phyloP scores from a whole-genome alignment of 192 early-diverging fungal species.

The Podochytrium sp. region DNA sequence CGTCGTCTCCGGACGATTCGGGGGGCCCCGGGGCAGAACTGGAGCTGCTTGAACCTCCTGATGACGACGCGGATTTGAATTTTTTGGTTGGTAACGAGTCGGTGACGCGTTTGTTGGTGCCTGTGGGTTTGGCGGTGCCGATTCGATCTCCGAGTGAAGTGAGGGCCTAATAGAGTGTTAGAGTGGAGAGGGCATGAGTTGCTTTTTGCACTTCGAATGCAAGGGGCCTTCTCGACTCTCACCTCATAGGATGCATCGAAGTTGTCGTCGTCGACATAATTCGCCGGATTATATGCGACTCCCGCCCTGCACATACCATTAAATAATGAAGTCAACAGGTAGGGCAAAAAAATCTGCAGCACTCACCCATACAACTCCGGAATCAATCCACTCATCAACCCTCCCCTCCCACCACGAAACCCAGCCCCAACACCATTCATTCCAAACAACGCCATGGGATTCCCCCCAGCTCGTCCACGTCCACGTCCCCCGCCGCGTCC shows the following conservation, averaged over 20 bases:
- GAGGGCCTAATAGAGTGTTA: background rate
- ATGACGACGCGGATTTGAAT: background rate
- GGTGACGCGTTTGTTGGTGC: background rate
- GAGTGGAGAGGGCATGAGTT: background rate
- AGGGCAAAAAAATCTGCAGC: background rate
- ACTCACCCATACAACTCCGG: conserved; percentile 16
- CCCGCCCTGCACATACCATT: background rate
- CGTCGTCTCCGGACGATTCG: background rate
- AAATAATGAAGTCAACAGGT: background rate
- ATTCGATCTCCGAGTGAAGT: conserved; percentile 13
- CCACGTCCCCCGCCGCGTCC: background rate
- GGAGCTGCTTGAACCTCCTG: background rate
- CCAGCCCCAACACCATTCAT: background rate
- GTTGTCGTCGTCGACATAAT: conserved; percentile 19
- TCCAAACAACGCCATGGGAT: background rate
- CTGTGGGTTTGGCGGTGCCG: conserved; percentile 17
- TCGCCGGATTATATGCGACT: conserved; percentile 18
- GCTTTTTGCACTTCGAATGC: background rate
- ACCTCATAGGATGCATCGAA: conserved; percentile 27
- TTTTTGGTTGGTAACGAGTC: conserved; percentile 10
- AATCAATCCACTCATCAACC: conserved; percentile 1
- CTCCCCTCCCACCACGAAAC: background rate
- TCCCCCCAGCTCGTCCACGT: background rate
- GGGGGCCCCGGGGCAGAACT: background rate
- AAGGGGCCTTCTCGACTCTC: background rate